These are phyloP conservation scores for Kalmusia sp. DNA, from an alignment of 2,329 filamentous ascomycete genomes.

Conservation along the genomic window DNA sequence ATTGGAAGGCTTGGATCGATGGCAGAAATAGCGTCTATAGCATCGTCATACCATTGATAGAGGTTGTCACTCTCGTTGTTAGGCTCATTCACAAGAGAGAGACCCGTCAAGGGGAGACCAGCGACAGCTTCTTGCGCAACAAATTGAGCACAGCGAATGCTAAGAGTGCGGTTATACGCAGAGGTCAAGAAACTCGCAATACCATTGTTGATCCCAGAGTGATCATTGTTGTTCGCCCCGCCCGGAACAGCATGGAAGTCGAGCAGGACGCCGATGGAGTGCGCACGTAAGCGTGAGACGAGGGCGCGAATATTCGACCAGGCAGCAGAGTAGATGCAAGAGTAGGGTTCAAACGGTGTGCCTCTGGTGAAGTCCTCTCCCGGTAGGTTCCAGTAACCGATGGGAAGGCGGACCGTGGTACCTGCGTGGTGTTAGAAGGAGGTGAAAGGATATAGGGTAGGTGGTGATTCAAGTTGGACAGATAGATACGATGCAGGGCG, in stretches of 20 bases:
- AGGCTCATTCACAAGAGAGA: conserved; percentile 67
- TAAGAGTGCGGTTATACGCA: conserved; percentile 52
- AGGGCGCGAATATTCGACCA: conserved; percentile 60
- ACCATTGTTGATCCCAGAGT: conserved; percentile 62
- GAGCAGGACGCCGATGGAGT: conserved; percentile 63
- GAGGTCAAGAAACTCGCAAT: conserved; percentile 61
- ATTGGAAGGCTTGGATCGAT: conserved; percentile 61
- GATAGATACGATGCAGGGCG: background rate
- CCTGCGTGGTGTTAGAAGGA: conserved; percentile 14
- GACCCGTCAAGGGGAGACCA: conserved; percentile 57
- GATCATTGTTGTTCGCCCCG: conserved; percentile 62
- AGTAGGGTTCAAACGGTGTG: conserved; percentile 60
- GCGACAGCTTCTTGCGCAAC: conserved; percentile 56
- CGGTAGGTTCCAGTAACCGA: conserved; percentile 64
- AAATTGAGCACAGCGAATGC: conserved; percentile 57
- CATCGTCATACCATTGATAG: conserved; percentile 64
- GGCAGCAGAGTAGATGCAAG: conserved; percentile 59
- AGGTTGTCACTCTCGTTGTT: conserved; percentile 58
- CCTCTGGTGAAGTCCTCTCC: conserved; percentile 57
- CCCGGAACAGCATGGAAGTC: conserved; percentile 67
- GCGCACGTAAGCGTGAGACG: conserved; percentile 52
- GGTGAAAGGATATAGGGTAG: background rate
- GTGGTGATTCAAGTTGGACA: background rate
- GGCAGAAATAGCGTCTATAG: conserved; percentile 54
- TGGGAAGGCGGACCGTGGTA: conserved; percentile 65